Conservation (phyloP, 306 rosid genomes). For the Gastrolobium bilobum region DNA sequence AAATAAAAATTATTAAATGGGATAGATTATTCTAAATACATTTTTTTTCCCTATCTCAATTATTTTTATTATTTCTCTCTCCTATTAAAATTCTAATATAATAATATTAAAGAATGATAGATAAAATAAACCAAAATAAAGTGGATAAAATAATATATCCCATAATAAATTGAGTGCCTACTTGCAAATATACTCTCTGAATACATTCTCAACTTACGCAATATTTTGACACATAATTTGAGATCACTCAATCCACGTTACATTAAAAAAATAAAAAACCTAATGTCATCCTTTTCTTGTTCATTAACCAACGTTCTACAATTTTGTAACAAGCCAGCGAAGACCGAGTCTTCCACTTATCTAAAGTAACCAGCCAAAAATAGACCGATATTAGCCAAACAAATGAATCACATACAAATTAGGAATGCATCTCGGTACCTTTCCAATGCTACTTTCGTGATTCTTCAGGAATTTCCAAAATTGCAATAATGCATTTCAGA, state of each 20-base stretch:
- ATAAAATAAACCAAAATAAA: too few species aligned
- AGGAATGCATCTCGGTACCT: not conserved
- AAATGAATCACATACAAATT: not conserved
- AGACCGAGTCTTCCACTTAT: constrained; percentile 30
- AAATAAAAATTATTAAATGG: not conserved
- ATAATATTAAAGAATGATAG: too few species aligned
- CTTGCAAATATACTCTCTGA: not conserved
- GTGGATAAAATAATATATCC: not conserved
- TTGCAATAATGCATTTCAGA: not conserved
- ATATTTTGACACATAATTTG: not conserved
- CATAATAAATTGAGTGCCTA: not conserved
- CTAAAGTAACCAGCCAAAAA: not conserved
- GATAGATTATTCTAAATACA: too few species aligned
- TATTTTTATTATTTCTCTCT: too few species aligned
- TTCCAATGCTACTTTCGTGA: not conserved
- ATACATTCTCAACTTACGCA: too few species aligned
- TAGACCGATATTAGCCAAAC: not conserved
- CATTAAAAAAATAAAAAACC: too few species aligned
- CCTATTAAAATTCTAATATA: too few species aligned
- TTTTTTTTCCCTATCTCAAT: too few species aligned
- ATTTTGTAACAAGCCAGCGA: not conserved
- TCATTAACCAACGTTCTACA: not conserved
- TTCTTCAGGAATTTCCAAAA: not conserved
- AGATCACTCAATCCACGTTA: not conserved
- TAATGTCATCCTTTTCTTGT: too few species aligned